Evolutionary conservation across 129 eudicot species (phyloP), one percentile per base, ranked within the genome.

Genomic region (Helichrysum umbraculigerum): DNA sequence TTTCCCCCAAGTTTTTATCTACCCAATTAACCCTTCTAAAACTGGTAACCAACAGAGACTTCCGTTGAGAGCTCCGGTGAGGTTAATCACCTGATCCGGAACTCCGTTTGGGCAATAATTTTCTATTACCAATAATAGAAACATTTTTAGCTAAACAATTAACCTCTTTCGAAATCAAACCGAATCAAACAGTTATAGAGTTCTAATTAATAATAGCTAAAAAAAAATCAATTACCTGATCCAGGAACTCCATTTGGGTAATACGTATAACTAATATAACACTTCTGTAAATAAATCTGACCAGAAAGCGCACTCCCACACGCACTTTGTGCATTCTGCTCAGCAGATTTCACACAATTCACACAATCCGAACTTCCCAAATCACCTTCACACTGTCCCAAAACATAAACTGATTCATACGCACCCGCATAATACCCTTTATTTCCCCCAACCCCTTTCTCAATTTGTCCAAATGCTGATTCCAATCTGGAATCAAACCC

Each of bases 341-440:
- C 75, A 10, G 96, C 99, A 30, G 64, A 83, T 71, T 79, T 86
- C 83, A 94, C 90, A 89, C 99, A 94, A 42, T 77, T 82, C 78
- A 72, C 96, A 86, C 98, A 94, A 28, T 91, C 97, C 25, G 78
- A 86, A 8, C 65, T 66, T 3, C 81, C 77, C 70, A 94, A 78
- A 89, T 86, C 99, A 3, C 97, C 99, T 77, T 94, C 99, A 85
- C 99, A 94, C 85, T 94, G 99, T 5, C 94, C 99, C 96, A 94
- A 59, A 70, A 91, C 90, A 70, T 82, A 89, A 65, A 94, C 86
- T 60, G 83, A 75, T 70, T 88, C 72, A 79, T 79, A 89, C 66
- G 47, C 91, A 12, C 88, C 89, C 0, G 89, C 68, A 52, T 86
- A 94, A 75, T 76, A 94, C 85, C 99, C 97, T 39, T 78, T 81